Evolutionary conservation across 192 early-diverging fungal species (phyloP).

Genomic region (Linnemannia elongata): DNA sequence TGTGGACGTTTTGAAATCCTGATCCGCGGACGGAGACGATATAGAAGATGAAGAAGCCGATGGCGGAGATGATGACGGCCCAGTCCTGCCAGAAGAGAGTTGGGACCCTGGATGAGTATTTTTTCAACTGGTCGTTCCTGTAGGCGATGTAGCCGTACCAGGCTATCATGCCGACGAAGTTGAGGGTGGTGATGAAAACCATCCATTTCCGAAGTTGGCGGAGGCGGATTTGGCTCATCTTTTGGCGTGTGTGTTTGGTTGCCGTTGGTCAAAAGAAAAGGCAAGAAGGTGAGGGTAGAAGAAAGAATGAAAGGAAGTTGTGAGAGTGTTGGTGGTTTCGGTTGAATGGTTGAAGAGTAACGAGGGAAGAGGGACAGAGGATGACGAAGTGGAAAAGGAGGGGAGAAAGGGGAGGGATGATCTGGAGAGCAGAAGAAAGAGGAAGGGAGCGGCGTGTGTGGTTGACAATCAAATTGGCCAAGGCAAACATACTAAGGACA

Average conservation of each 20-base stretch:
- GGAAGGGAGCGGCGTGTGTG: background rate
- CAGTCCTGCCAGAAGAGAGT: background rate
- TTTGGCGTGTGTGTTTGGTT: background rate
- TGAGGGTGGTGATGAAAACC: background rate
- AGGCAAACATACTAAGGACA: background rate
- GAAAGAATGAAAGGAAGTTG: background rate
- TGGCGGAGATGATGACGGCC: background rate
- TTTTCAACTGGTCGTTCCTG: background rate
- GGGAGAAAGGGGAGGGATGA: too few relatives aligned
- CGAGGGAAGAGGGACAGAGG: background rate
- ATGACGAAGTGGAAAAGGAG: background rate
- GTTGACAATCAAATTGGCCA: background rate
- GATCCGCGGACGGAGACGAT: constrained; percentile 1
- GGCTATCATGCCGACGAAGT: background rate
- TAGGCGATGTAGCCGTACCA: background rate
- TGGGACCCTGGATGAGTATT: background rate
- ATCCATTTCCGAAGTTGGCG: background rate
- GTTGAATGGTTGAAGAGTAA: background rate
- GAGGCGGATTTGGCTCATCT: background rate
- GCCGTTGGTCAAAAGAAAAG: too few relatives aligned
- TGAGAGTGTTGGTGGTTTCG: too few relatives aligned
- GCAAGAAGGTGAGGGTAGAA: background rate
- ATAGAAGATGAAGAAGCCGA: constrained; percentile 3
- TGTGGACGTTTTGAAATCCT: background rate
- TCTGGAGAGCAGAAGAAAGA: background rate